These are phyloP conservation scores for Favolaschia claudopus DNA, from an alignment of 768 basidiomycete species.

Conservation along the genomic window DNA sequence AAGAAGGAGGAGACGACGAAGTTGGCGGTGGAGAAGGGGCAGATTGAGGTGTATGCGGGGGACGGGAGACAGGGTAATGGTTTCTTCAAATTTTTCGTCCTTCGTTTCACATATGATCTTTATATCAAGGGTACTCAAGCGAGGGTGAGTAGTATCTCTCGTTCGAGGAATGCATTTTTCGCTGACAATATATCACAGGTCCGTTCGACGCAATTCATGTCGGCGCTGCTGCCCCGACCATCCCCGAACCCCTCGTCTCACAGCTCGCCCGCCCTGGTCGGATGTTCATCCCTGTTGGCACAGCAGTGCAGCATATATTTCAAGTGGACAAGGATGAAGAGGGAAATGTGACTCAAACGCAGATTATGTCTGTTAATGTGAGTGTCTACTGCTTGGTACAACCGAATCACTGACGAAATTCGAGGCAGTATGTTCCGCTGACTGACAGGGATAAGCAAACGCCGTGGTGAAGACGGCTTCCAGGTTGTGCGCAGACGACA, in stretches of 20 bases:
- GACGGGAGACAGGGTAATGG: slow-evolving; percentile 80
- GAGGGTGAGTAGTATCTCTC: slow-evolving; percentile 41
- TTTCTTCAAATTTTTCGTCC: background rate
- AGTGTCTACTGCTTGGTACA: slow-evolving; percentile 34
- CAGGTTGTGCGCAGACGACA: no score
- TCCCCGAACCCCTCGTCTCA: slow-evolving; percentile 76
- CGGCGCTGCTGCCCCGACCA: slow-evolving; percentile 84
- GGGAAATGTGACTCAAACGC: slow-evolving; percentile 68
- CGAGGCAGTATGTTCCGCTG: slow-evolving; percentile 38
- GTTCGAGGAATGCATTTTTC: background rate
- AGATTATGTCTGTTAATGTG: slow-evolving; percentile 86
- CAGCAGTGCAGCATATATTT: slow-evolving; percentile 62
- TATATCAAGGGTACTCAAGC: slow-evolving; percentile 41
- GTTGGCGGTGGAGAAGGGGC: slow-evolving; percentile 55
- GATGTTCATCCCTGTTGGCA: slow-evolving; percentile 95
- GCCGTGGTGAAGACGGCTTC: slow-evolving; percentile 10
- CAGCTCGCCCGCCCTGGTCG: slow-evolving; percentile 80
- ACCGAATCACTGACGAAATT: background rate
- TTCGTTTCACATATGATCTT: background rate
- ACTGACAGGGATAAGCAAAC: slow-evolving; percentile 64
- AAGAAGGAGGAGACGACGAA: slow-evolving; percentile 65
- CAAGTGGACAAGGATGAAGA: slow-evolving; percentile 81
- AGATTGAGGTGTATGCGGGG: slow-evolving; percentile 71
- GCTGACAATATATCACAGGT: slow-evolving; percentile 38
- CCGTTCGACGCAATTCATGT: slow-evolving; percentile 92